Evolutionary conservation across 2,329 filamentous ascomycete species (phyloP).

Genomic region (Aspergillus pseudonomiae): DNA sequence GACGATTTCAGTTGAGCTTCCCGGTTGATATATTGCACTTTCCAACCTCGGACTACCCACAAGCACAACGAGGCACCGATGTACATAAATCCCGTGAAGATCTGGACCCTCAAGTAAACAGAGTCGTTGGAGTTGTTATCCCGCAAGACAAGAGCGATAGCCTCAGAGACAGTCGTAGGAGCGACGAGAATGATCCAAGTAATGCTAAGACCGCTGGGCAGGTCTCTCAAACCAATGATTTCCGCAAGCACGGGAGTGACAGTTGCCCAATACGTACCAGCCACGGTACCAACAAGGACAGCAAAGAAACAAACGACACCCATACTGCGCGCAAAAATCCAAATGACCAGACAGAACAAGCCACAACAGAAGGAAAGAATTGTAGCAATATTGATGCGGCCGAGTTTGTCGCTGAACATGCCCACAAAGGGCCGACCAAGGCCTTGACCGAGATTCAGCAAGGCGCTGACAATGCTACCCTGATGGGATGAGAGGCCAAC

Average conservation of each 20-base stretch:
- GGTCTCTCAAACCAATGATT: constrained; percentile 61
- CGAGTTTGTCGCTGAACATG: constrained; percentile 63
- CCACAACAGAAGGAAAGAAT: constrained; percentile 59
- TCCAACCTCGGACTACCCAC: constrained; percentile 45
- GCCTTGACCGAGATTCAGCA: constrained; percentile 66
- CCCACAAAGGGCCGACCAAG: constrained; percentile 62
- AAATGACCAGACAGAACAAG: constrained; percentile 62
- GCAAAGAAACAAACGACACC: constrained; percentile 63
- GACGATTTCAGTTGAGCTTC: constrained; percentile 17
- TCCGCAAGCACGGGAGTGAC: constrained; percentile 63
- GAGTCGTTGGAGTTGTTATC: constrained; percentile 34
- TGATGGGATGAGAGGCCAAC: constrained; percentile 64
- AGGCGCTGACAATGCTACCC: constrained; percentile 62
- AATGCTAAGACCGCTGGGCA: constrained; percentile 61
- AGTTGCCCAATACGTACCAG: constrained; percentile 63
- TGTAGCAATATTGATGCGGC: constrained; percentile 65
- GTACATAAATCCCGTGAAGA: constrained; percentile 66
- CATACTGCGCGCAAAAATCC: constrained; percentile 63
- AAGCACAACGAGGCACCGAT: constrained; percentile 56
- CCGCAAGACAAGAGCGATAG: constrained; percentile 63
- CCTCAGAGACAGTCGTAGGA: constrained; percentile 51
- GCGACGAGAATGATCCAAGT: constrained; percentile 63
- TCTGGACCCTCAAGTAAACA: constrained; percentile 45
- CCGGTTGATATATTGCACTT: constrained; percentile 36
- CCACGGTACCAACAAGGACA: constrained; percentile 59